These are phyloP conservation scores for Backusella circina DNA, from an alignment of 192 early-diverging fungal genomes.

Conservation along the genomic window DNA sequence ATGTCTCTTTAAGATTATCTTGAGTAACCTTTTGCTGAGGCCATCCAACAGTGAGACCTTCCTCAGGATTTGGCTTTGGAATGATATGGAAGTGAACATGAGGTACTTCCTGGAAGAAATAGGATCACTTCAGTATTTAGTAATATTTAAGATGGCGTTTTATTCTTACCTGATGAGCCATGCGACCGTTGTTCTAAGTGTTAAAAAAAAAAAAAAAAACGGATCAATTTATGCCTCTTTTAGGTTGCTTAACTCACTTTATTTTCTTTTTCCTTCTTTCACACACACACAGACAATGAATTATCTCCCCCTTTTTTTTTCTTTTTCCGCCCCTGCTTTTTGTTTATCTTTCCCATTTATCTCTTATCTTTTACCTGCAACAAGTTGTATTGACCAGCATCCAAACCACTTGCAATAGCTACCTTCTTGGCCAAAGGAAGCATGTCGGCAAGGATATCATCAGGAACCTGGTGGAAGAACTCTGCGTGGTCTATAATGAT, in stretches of 20 bases:
- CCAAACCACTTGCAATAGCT: conserved; percentile 64
- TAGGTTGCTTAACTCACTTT: neutral
- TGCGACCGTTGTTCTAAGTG: conserved; percentile 50
- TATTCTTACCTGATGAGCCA: conserved; percentile 52
- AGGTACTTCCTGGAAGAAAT: conserved; percentile 62
- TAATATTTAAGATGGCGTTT: neutral
- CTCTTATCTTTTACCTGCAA: conserved; percentile 58
- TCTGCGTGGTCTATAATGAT: conserved; percentile 71
- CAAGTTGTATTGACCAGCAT: conserved; percentile 75
- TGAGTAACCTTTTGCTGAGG: conserved; percentile 19
- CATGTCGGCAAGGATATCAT: conserved; percentile 77
- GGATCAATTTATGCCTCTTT: neutral
- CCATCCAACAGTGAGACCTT: conserved; percentile 77
- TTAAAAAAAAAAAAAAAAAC: conserved; percentile 2
- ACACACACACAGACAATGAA: neutral
- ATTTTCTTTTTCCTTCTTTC: neutral
- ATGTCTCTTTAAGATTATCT: conserved; percentile 20
- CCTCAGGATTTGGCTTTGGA: conserved; percentile 61
- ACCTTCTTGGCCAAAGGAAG: conserved; percentile 90
- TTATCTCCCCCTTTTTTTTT: neutral
- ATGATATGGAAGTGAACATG: conserved; percentile 98
- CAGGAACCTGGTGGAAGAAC: conserved; percentile 86
- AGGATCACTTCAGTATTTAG: neutral
- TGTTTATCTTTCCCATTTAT: neutral
- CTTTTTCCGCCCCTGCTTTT: neutral